Conservation (phyloP, 2,329 filamentous ascomycete genomes). For the Cordyceps cicadae region DNA sequence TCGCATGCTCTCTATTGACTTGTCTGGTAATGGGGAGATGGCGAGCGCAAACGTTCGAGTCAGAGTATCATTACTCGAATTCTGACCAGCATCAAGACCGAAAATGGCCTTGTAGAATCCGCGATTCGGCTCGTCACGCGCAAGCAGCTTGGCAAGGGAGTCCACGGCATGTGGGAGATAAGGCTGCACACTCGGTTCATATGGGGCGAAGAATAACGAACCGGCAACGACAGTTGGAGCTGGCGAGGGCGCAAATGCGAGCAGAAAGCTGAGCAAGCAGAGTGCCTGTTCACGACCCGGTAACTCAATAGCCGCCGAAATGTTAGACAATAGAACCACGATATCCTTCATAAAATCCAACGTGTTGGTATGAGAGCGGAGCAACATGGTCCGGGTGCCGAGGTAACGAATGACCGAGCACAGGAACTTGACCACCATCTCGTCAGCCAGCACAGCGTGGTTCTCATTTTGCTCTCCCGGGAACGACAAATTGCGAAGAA, state of each 20-base stretch:
- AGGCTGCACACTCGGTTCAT: slow-evolving; percentile 71
- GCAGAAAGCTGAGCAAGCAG: slow-evolving; percentile 77
- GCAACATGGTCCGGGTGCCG: slow-evolving; percentile 78
- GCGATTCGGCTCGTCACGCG: slow-evolving; percentile 87
- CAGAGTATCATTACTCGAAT: slow-evolving; percentile 66
- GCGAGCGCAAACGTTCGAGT: slow-evolving; percentile 82
- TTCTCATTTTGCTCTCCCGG: slow-evolving; percentile 54
- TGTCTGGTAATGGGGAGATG: slow-evolving; percentile 75
- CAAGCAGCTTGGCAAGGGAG: slow-evolving; percentile 81
- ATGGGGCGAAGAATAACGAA: slow-evolving; percentile 67
- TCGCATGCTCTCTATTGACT: slow-evolving; percentile 41
- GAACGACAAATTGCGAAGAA: slow-evolving; percentile 88
- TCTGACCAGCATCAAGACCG: slow-evolving; percentile 54
- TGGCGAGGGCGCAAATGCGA: slow-evolving; percentile 81
- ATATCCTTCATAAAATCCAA: slow-evolving; percentile 97
- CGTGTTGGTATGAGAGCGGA: slow-evolving; percentile 75
- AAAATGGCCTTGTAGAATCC: slow-evolving; percentile 79
- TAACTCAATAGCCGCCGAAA: slow-evolving; percentile 70
- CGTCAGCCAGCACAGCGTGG: slow-evolving; percentile 64
- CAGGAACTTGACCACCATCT: slow-evolving; percentile 72
- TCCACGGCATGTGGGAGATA: slow-evolving; percentile 89
- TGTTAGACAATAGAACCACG: slow-evolving; percentile 81
- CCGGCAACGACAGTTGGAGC: slow-evolving; percentile 50
- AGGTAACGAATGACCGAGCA: slow-evolving; percentile 77
- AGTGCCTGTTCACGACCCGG: slow-evolving; percentile 80